Evolutionary conservation across 2,329 filamentous ascomycete genomes (phyloP), one percentile per base, ranked within the genome.

Genomic region (Xylariaceae sp.): DNA sequence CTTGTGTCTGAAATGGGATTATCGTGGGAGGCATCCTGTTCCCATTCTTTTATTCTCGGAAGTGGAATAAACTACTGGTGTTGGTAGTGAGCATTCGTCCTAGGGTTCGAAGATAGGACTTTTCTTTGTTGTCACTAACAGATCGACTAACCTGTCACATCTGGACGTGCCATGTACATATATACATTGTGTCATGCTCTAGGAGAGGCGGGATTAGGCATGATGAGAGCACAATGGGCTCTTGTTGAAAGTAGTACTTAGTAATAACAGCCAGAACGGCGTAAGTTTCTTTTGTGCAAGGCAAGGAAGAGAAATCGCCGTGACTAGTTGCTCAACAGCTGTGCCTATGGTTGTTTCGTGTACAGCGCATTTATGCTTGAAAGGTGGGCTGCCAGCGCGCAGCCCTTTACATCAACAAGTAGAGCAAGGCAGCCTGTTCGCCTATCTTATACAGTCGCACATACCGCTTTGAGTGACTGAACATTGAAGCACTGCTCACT

Each of bases 211-310:
- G 41, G 26, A 32, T 16, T n/a, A 36, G 23, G 36, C 16, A 27
- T 23, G 26, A 20, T 20, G 26, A 43, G 33, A 13, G 24, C 20
- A 9, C 16, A 44, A 18, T 53, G 40, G 21, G 23, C 10, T 24
- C 15, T 30, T 50, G 36, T 40, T 36, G 27, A 30, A 33, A 29
- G 58, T 55, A 55, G 57, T 35, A 39, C 42, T 16, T 51, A 60
- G 58, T 66, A 67, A 65, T 67, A 64, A 56, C 47, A 57, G 63
- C 64, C 62, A 44, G 44, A 59, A 55, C 63, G 61, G 63, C 62
- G 58, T 6, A 56, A 54, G 50, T 60, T 54, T 60, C 61, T 50
- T 66, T 65, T 66, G 63, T 66, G 60, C 52, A 56, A 53, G 51
- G 37, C 44, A 18, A 53, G 40, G 30, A 54, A 48, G 37, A 26